Percentiles rank a stretch among this genome's conserved stretches.
These are phyloP conservation scores for Helotiales sp. DNA, from an alignment of 2,329 filamentous ascomycete species.

Conservation along the genomic window DNA sequence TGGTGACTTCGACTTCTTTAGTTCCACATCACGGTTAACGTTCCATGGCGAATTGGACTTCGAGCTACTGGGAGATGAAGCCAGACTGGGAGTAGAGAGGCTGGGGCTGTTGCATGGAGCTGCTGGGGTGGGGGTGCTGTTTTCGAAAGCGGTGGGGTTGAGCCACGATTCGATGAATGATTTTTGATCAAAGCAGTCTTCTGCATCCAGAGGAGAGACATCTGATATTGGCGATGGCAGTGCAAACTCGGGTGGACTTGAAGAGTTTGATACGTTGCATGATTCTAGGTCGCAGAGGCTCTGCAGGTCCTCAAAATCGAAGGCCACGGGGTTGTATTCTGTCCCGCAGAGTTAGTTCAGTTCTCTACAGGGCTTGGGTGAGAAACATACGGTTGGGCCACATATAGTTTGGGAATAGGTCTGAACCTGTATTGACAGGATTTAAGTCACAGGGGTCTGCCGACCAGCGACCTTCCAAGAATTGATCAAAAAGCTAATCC, in stretches of 20 bases:
- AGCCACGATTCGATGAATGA: constrained; percentile 11
- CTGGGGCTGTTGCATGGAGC: constrained; percentile 3
- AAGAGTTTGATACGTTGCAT: constrained; percentile 11
- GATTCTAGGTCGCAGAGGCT: constrained; percentile 12
- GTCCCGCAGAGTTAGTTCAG: constrained; percentile 3
- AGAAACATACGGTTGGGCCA: constrained; percentile 13
- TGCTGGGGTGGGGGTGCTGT: constrained; percentile 9
- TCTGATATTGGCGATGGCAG: constrained; percentile 17
- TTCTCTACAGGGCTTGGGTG: not conserved
- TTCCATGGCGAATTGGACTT: not conserved
- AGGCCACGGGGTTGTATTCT: constrained; percentile 1
- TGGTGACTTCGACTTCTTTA: constrained; percentile 5
- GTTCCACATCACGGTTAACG: constrained; percentile 2
- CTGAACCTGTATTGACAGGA: constrained; percentile 2
- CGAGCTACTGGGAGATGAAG: constrained; percentile 16
- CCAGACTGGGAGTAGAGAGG: not conserved
- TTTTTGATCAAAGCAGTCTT: constrained; percentile 12
- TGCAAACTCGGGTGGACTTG: constrained; percentile 11
- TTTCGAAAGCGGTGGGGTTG: constrained; percentile 10
- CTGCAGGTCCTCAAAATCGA: constrained; percentile 5
- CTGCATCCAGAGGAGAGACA: constrained; percentile 6
- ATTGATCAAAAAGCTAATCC: constrained; percentile 15
- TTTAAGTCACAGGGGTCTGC: constrained; percentile 2
- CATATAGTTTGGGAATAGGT: constrained; percentile 3
- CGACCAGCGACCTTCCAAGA: constrained; percentile 8